Base-by-base conservation (phyloP, 306 rosid species). In the Luffa aegyptiaca region DNA sequence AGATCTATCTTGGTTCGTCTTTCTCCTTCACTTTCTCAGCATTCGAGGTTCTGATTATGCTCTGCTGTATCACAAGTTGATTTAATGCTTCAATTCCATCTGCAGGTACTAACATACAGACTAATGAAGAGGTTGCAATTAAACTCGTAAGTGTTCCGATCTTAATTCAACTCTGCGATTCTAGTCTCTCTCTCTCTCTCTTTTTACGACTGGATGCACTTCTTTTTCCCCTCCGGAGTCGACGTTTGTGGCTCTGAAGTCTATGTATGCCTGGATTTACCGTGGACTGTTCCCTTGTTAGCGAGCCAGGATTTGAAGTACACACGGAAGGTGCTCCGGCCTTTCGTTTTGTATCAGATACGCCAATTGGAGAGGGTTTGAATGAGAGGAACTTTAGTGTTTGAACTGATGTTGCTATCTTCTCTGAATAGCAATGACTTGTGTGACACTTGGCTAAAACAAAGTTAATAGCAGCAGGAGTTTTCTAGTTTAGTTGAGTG, bases 111-210 rank as follows among this genome's bases (percentile, higher is more conserved):
- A 92, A 94, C 86, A 88, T 90, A 78, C 98, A 90, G 81, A 92
- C 97, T n/a, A 92, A 92, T 49, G 97, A 94, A 76, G 98, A 94
- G 85, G 97, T 94, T 78, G 98, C 94, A 69, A 92, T 94, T 87
- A 94, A 94, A 94, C 96, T 94, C 64, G 98, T 94, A 81, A 88
- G 98, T 89, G 62, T 80, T 82, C 51, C 49, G 33, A 77, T 71
- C 39, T 37, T 58, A 45, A 82, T 83, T 80, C 20, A 42, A 56
- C 77, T 17, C 59, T 63, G 3, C 16, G 74, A 69, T 75, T 77
- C 3, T 56, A n/a, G 51, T 31, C 7, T 59, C 63, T 20, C 70
- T 31, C 7, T 59, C 63, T 20, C 70, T 68, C 64, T 42, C 72
- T 37, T 37, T 51, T 51, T 10, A 11, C 75, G 53, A 42, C 68